A percentile compares a stretch with the other conserved stretches of the same genome.
These are phyloP conservation scores for Dendryphion nanum DNA, from an alignment of 2,329 filamentous ascomycete genomes.

Conservation along the genomic window DNA sequence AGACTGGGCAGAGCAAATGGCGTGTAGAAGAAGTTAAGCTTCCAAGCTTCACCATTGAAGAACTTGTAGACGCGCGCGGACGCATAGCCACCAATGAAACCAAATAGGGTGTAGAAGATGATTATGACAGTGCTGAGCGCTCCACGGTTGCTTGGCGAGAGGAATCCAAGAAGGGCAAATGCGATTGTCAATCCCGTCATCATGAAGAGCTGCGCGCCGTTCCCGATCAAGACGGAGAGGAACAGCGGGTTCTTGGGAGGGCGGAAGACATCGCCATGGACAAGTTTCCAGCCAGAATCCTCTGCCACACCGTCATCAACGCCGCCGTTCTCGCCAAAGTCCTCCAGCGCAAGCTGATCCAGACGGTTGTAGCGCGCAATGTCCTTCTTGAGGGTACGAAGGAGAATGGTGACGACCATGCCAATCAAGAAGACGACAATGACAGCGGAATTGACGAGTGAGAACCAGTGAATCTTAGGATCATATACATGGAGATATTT, in stretches of 20 bases:
- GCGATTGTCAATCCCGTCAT: conserved; percentile 95
- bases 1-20: conserved; percentile 81
- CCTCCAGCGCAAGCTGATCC: conserved; percentile 86
- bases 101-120: conserved; percentile 87
- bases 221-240: conserved; percentile 84
- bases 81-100: conserved; percentile 87
- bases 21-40: conserved; percentile 85
- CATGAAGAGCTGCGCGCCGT: conserved; percentile 93
- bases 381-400: conserved; percentile 87
- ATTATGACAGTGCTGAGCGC: conserved; percentile 92
- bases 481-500: conserved; percentile 98
- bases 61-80: conserved; percentile 93
- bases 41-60: conserved; percentile 90
- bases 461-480: conserved; percentile 99
- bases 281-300: conserved; percentile 97
- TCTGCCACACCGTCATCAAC: conserved; percentile 93
- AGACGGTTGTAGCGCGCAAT: conserved; percentile 95
- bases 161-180: conserved; percentile 89
- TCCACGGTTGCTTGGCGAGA: conserved; percentile 93
- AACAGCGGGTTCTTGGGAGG: conserved; percentile 79
- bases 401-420: conserved; percentile 88
- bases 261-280: conserved; percentile 96
- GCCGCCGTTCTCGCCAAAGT: conserved; percentile 72
- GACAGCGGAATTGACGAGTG: conserved; percentile 90
- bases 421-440: conserved; percentile 90